A percentile compares a stretch with the other conserved stretches of the same genome.
Evolutionary conservation across 176 grass and related monocot genomes (phyloP).

Genomic region (Otatea glauca): DNA sequence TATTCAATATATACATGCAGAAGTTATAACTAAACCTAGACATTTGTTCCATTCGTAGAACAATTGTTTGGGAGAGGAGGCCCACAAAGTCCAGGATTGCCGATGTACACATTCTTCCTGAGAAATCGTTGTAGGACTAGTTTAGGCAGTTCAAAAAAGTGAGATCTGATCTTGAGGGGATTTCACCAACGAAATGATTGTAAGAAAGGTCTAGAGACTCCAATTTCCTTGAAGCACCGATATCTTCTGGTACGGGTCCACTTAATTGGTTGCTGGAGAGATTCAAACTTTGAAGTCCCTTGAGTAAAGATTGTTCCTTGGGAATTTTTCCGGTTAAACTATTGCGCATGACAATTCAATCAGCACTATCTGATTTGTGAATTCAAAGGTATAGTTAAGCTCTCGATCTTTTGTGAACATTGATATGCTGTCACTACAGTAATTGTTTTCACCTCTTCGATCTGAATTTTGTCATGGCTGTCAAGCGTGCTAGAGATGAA

Average conservation of each 20-base stretch:
- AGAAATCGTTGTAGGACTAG: conserved; percentile 44
- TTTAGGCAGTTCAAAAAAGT: conserved; percentile 27
- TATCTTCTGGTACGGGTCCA: conserved; percentile 15
- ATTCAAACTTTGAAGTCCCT: conserved; percentile 31
- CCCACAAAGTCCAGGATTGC: conserved; percentile 25
- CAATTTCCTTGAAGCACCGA: not conserved
- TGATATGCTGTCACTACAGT: not conserved
- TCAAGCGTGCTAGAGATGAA: conserved; percentile 7
- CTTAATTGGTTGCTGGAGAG: conserved; percentile 12
- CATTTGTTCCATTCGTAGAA: not conserved
- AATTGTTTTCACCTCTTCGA: no score
- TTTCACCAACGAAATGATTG: conserved; percentile 1
- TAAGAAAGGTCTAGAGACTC: conserved; percentile 24
- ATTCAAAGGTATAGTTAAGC: not conserved
- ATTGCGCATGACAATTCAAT: conserved; percentile 32
- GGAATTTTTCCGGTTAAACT: no score
- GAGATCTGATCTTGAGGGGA: not conserved
- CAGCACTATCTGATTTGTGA: not conserved
- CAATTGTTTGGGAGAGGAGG: not conserved
- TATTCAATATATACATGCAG: no score
- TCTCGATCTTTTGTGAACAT: not conserved
- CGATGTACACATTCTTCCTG: conserved; percentile 33
- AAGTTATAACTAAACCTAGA: no score
- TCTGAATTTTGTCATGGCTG: not conserved
- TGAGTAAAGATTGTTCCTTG: not conserved